Evolutionary conservation across 192 early-diverging fungal genomes (phyloP), one percentile per base, ranked within the genome.

Genomic region (Rhizoclosmatium globosum): DNA sequence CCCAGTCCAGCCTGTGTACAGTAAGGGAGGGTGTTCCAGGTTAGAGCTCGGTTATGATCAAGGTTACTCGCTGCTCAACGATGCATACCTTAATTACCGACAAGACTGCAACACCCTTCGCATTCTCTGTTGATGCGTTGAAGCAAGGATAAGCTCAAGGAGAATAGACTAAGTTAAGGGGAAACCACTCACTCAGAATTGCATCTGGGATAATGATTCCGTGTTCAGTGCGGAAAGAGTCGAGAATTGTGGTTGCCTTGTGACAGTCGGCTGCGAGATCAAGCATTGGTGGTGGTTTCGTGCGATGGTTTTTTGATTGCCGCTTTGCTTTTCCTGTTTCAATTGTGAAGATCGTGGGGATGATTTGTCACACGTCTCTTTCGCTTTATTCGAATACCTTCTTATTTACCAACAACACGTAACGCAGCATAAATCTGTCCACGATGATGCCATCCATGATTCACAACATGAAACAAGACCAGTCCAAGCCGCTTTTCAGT

Each of bases 71-170:
- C n/a, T n/a, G n/a, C n/a, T n/a, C n/a, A n/a, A n/a, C n/a, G n/a
- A n/a, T n/a, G n/a, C n/a, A n/a, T 50, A 91, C 94, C 82, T 96
- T 96, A 56, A 98, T 74, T 2, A 96, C 93, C 3, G 94, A 94
- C 74, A 98, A 85, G 23, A 98, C 92, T 70, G 96, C 97, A 43
- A 99, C 88, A 11, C 96, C 95, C 77, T 91, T 87, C 39, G 92
- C 92, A 3, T 41, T 15, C 4, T 11, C 66, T 68, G 31, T 62
- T 17, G 17, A n/a, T n/a, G n/a, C n/a, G n/a, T n/a, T n/a, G n/a
- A n/a, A n/a, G n/a, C n/a, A n/a, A n/a, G n/a, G n/a, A n/a, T n/a
- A n/a, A n/a, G n/a, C n/a, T n/a, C n/a, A n/a, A n/a, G n/a, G n/a
- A n/a, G n/a, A n/a, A n/a, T 50, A 15, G 48, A 50, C 48, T n/a